Conservation (phyloP, 768 basidiomycete genomes). For the Macrolepiota dolichaula region DNA sequence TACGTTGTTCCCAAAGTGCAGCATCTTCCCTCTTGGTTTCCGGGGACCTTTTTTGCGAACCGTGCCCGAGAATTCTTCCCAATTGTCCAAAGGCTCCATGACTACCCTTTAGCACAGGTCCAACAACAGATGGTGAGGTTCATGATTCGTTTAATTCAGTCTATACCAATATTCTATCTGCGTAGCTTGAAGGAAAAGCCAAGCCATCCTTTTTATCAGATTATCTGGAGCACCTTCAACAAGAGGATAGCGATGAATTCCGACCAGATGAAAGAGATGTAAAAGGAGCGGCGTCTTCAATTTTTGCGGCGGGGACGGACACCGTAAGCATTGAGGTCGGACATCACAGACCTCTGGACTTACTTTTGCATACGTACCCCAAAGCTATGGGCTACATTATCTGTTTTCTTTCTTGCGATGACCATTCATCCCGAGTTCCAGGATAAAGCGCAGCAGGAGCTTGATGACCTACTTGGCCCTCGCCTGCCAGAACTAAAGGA, state of each 20-base stretch:
- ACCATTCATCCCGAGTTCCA: constrained; percentile 54
- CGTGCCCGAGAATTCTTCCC: constrained; percentile 12
- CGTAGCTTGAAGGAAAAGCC: not conserved
- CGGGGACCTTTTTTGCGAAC: constrained; percentile 18
- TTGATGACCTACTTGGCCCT: constrained; percentile 55
- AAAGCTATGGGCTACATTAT: constrained; percentile 51
- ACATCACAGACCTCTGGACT: not conserved
- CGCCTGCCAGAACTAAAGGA: constrained; percentile 61
- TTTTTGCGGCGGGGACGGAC: constrained; percentile 63
- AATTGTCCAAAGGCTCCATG: constrained; percentile 11
- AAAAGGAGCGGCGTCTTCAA: constrained; percentile 80
- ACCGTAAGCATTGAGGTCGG: constrained; percentile 37
- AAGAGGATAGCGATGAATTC: not conserved
- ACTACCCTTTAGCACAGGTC: too few species aligned
- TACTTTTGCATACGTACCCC: not conserved
- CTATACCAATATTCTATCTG: not conserved
- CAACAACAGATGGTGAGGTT: constrained; percentile 11
- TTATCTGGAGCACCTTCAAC: not conserved
- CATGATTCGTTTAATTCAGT: accelerated
- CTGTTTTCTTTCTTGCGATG: constrained; percentile 68
- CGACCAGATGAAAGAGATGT: constrained; percentile 19
- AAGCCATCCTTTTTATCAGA: too few species aligned
- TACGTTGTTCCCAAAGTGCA: constrained; percentile 12
- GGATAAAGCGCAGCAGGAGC: constrained; percentile 59
- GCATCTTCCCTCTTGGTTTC: constrained; percentile 22